A percentile compares a stretch with the other conserved stretches of the same genome.
Conservation (phyloP, 179 eudicot species). For the Beta macrorhiza region DNA sequence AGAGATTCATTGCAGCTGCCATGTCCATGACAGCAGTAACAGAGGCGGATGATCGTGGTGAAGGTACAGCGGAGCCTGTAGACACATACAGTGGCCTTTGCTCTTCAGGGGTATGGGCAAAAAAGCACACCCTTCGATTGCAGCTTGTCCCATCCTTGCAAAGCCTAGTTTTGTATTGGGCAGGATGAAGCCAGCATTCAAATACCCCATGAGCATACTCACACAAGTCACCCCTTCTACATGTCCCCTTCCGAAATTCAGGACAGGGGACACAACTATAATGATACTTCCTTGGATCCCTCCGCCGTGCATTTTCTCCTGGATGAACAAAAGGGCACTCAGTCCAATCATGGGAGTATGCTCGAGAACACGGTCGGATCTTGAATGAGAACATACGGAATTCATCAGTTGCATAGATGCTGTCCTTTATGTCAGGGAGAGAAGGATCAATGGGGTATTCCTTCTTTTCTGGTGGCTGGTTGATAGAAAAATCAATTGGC, state of each 20-base stretch:
- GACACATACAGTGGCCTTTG: constrained; percentile 57
- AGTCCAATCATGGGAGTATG: constrained; percentile 75
- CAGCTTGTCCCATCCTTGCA: constrained; percentile 65
- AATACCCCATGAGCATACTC: constrained; percentile 75
- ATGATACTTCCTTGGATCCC: constrained; percentile 66
- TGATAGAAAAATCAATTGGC: constrained; percentile 31
- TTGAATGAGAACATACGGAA: constrained; percentile 72
- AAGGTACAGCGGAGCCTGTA: constrained; percentile 61
- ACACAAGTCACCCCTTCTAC: constrained; percentile 68
- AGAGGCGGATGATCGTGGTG: constrained; percentile 48
- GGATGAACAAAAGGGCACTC: constrained; percentile 78
- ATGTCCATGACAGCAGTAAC: constrained; percentile 50
- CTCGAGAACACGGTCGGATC: constrained; percentile 64
- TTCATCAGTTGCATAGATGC: constrained; percentile 61
- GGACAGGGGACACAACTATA: constrained; percentile 75
- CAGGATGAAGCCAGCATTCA: constrained; percentile 75
- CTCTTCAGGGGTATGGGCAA: constrained; percentile 63
- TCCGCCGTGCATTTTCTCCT: constrained; percentile 65
- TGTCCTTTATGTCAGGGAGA: constrained; percentile 60
- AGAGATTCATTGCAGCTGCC: constrained; percentile 50
- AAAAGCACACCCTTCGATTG: constrained; percentile 62
- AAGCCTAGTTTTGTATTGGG: constrained; percentile 58
- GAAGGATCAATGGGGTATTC: constrained; percentile 73
- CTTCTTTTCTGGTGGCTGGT: constrained; percentile 52
- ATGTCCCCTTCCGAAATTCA: constrained; percentile 60